Base-by-base conservation (phyloP, 352 stramenopile species). In the Blastocystis sp. region DNA sequence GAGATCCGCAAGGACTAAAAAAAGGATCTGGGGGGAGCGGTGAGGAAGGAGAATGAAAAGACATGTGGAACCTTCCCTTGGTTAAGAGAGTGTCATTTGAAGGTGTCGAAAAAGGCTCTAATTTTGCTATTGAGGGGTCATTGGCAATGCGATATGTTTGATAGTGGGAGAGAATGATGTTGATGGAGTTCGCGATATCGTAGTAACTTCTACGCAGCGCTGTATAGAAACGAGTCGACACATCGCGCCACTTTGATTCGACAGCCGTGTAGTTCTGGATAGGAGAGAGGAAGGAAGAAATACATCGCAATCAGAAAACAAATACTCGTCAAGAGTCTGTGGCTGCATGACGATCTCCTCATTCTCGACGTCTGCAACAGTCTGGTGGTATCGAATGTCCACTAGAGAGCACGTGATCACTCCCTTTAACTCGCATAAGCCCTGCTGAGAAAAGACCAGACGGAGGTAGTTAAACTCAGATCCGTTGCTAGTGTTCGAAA, bases 221-320 rank as follows among this genome's bases (percentile, higher is more conserved):
- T 9, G 43, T 18, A 68, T 50, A 20, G 8, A 59, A 59, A 13
- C 13, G 50, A 13, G 50, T n/a, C 11, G 50, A 59, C 13, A 59
- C 11, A 13, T 13, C 50, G 11, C 20, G 11, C 11, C 13, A 59
- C 20, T 59, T 59, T 13, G 11, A 59, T n/a, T 59, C 50, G 50
- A 59, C 20, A 1, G 50, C 50, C 20, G 13, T 59, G 50, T 59
- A 59, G 2, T n/a, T 59, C 50, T 59, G 20, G 11, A n/a, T n/a
- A n/a, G 50, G 13, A 13, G 50, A 59, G 50, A 59, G 11, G 13
- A 13, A 13, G 50, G 11, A 13, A 65, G 26, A 5, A 50, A 8
- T 43, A 85, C 73, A 8, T 85, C 53, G 39, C 73, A 85, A 26
- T 66, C 50, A 5, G 18, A 50, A 45, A 85, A 85, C 4, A 85